Conservation (phyloP, 177 flowering plant species). For the Vitis hybrid region DNA sequence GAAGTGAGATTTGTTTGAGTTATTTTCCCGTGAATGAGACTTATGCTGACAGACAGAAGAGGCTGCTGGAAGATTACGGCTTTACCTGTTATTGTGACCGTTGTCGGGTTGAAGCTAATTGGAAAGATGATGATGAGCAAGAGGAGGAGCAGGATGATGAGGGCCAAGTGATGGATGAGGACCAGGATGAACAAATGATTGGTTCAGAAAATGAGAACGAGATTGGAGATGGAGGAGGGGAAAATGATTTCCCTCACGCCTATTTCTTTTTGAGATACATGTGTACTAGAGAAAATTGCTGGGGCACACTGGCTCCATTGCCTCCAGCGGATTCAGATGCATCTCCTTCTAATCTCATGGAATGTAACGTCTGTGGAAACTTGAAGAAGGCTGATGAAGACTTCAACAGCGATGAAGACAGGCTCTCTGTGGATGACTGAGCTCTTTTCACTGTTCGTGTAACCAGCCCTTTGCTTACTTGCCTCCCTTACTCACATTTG, state of each 20-base stretch:
- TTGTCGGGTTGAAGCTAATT: conserved; percentile 72
- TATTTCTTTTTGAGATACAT: conserved; percentile 40
- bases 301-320: conserved; percentile 85
- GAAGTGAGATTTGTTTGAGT: conserved; percentile 87
- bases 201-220: conserved; percentile 19
- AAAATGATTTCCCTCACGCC: conserved; percentile 67
- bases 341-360: conserved; percentile 45
- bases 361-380: conserved; percentile 86
- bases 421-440: no score
- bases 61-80: conserved; percentile 76
- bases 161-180: conserved; percentile 32
- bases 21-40: conserved; percentile 77
- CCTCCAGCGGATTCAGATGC: conserved; percentile 44
- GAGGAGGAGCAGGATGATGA: conserved; percentile 16
- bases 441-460: no score
- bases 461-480: no score
- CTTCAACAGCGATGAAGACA: no score
- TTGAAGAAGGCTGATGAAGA: no score
- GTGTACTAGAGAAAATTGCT: conserved; percentile 61
- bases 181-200: conserved; percentile 36
- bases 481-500: no score
- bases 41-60: conserved; percentile 54
- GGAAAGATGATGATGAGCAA: conserved; percentile 43
- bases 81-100: conserved; percentile 79
- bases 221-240: conserved; percentile 16